Evolutionary conservation across 805 yeast species (phyloP), one percentile per base, ranked within the genome.

Genomic region (Candida nemodendra): DNA sequence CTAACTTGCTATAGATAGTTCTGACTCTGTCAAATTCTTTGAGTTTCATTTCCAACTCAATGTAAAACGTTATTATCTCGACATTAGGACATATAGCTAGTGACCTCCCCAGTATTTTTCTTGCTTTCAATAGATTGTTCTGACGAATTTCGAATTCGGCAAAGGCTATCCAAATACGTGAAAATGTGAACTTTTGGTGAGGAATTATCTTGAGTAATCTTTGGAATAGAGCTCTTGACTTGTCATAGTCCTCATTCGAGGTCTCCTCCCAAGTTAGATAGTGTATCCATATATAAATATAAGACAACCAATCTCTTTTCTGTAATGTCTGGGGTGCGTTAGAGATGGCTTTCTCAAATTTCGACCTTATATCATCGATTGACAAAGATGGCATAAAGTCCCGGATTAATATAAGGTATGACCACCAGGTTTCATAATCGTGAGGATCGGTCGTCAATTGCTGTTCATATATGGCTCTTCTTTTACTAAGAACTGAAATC

Each of bases 391-490:
- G 47, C 14, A 66, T 50, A 4, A 54, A 53, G 17, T 71, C 68
- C 35, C 72, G 72, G 9, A 79, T 50, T 17, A 86, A 54, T 9
- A 73, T 67, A 2, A 87, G 42, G 51, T 80, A 81, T 0, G 75
- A 56, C 91, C 95, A 89, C 97, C 98, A 90, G 0, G 79, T 64
- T 51, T 84, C 93, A 57, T 78, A 80, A 61, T 86, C 85, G 0
- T 39, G 27, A 1, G 87, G 80, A 36, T 74, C 66, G 9, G 53
- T 48, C 5, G 53, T 41, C 11, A 85, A 48, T 15, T 62, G 65
- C 3, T 62, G 56, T 50, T 81, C 80, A 54, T 84, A 86, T 36
- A 65, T 66, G 5, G 67, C 57, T 42, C 69, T 72, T 41, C 95
- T 64, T 50, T 82, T 83, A 2, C 61, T 45, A 13, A 76, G 43